These are phyloP conservation scores for Fusarium sp. DNA, from an alignment of 2,329 filamentous ascomycete species.

Conservation along the genomic window DNA sequence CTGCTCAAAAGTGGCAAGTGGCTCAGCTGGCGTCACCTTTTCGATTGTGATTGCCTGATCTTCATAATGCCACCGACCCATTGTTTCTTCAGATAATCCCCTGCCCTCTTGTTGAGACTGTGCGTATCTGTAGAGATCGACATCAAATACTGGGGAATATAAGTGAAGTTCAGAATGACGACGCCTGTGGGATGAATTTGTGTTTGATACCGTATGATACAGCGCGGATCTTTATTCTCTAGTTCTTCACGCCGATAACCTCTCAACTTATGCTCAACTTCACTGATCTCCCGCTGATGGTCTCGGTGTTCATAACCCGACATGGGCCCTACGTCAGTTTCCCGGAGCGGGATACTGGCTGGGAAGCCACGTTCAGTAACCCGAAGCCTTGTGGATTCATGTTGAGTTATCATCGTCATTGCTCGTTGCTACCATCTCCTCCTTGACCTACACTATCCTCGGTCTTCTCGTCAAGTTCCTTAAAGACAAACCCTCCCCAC, in stretches of 20 bases:
- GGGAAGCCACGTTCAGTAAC: not conserved
- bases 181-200: not conserved
- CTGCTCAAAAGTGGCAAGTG: constrained; percentile 14
- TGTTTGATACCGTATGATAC: not conserved
- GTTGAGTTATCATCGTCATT: not conserved
- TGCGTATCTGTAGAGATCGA: not conserved
- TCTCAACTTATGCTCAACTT: not conserved
- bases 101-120: not conserved
- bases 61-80: not conserved
- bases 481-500: constrained; percentile 64
- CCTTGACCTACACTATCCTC: not conserved
- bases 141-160: not conserved
- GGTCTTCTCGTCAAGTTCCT: constrained; percentile 23
- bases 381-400: not conserved
- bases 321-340: constrained; percentile 16
- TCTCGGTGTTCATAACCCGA: not conserved
- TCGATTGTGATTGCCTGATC: not conserved
- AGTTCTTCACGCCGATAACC: not conserved
- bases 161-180: constrained; percentile 5
- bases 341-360: not conserved
- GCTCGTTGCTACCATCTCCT: not conserved
- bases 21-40: not conserved
- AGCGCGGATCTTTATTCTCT: not conserved
- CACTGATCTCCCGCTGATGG: not conserved
- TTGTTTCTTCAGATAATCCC: not conserved